A percentile compares a stretch with the other conserved stretches of the same genome.
phyloP scores from a whole-genome alignment of 768 basidiomycete species.

The Xerocomus brunneocitrinus region DNA sequence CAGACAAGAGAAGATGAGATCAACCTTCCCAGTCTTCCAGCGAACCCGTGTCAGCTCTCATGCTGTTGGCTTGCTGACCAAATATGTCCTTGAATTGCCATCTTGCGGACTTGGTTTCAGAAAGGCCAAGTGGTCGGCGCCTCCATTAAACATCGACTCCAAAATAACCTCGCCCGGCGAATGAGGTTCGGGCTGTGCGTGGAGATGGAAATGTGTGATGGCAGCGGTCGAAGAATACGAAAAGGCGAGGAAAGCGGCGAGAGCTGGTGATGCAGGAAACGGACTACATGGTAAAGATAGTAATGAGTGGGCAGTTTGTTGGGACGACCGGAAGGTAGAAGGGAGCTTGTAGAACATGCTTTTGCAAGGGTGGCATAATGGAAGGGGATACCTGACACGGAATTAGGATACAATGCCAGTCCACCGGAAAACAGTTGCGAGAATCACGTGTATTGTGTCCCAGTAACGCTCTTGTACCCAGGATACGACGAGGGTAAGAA shows the following conservation, averaged over 20 bases:
- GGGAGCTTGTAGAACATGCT: no score
- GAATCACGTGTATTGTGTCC: no score
- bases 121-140: slow-evolving; percentile 24
- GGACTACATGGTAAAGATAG: no score
- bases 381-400: no score
- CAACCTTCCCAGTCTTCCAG: no score
- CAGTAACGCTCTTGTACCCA: no score
- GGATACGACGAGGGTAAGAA: no score
- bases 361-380: no score
- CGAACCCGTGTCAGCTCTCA: slow-evolving; percentile 38
- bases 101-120: background rate
- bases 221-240: slow-evolving; percentile 19
- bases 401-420: no score
- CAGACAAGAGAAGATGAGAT: slow-evolving; percentile 17
- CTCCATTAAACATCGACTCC: slow-evolving; percentile 34
- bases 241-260: slow-evolving; percentile 27
- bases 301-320: no score
- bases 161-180: slow-evolving; percentile 34
- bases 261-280: slow-evolving; percentile 16
- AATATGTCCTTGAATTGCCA: slow-evolving; percentile 28
- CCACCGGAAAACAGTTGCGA: no score
- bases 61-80: slow-evolving; percentile 32
- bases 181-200: slow-evolving; percentile 39
- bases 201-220: slow-evolving; percentile 38
- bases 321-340: no score